Base-by-base conservation (phyloP, 495 filamentous ascomycete species). In the Neurospora tetrasperma region DNA sequence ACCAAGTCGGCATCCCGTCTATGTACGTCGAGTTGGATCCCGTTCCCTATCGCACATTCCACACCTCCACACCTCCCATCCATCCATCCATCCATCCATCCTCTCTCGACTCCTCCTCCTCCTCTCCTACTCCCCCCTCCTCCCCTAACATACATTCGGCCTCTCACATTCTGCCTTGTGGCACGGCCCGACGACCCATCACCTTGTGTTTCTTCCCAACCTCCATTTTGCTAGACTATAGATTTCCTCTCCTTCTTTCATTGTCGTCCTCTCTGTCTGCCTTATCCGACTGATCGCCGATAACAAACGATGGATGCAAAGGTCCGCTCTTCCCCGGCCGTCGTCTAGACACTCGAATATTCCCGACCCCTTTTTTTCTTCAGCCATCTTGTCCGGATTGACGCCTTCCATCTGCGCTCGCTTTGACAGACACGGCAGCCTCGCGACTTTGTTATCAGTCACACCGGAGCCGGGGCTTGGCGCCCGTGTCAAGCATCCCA, bases 221-320 rank as follows among this genome's bases (percentile, higher is more conserved):
- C 71, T 46, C 54, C 59, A 69, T 70, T 66, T 39, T 66, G 54
- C 54, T 66, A 66, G 70, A 62, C 31, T 46, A 62, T 31, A 62
- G 42, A 71, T 43, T 39, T 48, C 23, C 20, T 35, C 38, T 43
- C 31, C 43, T 59, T 71, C 70, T 71, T 12, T 31, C 70, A 46
- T 71, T 43, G 27, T 35, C 42, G 10, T 27, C 7, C 12, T 14
- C 20, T 59, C 23, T 62, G 11, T 31, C 54, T 62, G 54, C 54
- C 54, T 66, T 66, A 66, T 66, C 27, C 54, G 54, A 66, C 27
- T 66, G 27, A 18, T 66, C 27, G 54, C 46, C 76, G 62, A 69
- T 42, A 20, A 66, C 74, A 48, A 75, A 80, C 71, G 40, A 79
- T 80, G 79, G 79, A 78, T 75, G 74, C 75, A 72, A 72, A 75